phyloP scores from a whole-genome alignment of 257 asterid genomes.

The Parsonsia alboflavescens region DNA sequence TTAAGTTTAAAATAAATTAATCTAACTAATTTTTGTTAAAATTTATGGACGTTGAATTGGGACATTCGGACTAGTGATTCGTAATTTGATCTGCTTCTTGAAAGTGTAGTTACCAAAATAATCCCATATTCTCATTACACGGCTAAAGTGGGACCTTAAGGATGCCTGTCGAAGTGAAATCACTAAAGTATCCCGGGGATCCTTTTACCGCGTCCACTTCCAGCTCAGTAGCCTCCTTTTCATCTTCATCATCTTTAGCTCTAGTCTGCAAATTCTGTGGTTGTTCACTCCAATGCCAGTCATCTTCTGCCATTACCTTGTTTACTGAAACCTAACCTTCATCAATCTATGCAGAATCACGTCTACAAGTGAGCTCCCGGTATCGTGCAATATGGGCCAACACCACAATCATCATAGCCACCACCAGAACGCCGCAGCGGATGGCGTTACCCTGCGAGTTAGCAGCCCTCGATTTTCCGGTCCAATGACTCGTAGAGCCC shows the following conservation, averaged over 20 bases:
- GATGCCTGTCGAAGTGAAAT: neutral
- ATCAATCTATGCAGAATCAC: neutral
- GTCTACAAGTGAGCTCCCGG: neutral
- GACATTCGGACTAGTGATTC: too few relatives aligned
- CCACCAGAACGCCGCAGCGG: slow-evolving; percentile 47
- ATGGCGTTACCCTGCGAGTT: slow-evolving; percentile 76
- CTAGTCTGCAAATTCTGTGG: neutral
- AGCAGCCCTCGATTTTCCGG: slow-evolving; percentile 92
- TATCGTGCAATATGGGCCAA: slow-evolving; percentile 46
- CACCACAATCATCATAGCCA: slow-evolving; percentile 57
- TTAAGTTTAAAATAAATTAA: too few relatives aligned
- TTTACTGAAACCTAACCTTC: neutral
- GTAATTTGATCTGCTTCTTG: too few relatives aligned
- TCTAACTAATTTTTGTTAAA: too few relatives aligned
- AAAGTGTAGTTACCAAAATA: too few relatives aligned
- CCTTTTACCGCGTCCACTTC: slow-evolving; percentile 7
- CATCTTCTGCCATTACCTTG: slow-evolving; percentile 1
- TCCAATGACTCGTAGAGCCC: slow-evolving; percentile 81
- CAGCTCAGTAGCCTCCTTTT: neutral
- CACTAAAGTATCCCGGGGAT: neutral
- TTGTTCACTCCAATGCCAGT: slow-evolving; percentile 15
- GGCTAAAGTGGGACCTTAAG: too few relatives aligned
- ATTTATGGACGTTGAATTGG: too few relatives aligned
- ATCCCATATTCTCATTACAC: too few relatives aligned
- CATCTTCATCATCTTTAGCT: slow-evolving; percentile 8